Evolutionary conservation across 192 early-diverging fungal species (phyloP).

Genomic region (Jimgerdemannia lactiflua): DNA sequence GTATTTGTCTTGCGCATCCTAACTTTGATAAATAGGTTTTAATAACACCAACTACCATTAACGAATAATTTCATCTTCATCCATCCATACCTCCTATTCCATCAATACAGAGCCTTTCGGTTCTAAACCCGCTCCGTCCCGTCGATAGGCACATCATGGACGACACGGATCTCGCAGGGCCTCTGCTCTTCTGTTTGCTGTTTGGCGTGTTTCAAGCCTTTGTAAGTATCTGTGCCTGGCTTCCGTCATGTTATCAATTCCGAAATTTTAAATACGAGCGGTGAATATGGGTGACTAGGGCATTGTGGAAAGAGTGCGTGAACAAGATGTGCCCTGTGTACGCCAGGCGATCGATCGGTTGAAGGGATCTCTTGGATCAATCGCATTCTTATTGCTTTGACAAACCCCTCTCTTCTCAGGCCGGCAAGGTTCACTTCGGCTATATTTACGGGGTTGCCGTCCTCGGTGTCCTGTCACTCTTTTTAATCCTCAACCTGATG

Average conservation of each 20-base stretch:
- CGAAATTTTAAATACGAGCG: too few species aligned
- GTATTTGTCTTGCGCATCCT: conserved; percentile 18
- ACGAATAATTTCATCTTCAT: too few species aligned
- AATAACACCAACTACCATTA: not conserved
- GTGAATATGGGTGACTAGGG: too few species aligned
- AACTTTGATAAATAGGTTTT: not conserved
- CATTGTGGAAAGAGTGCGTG: too few species aligned
- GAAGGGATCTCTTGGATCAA: too few species aligned
- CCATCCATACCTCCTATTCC: not conserved
- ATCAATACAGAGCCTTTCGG: conserved; percentile 63
- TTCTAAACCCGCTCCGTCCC: conserved; percentile 79
- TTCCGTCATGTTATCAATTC: too few species aligned
- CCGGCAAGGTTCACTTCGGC: conserved; percentile 94
- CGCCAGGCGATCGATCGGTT: too few species aligned
- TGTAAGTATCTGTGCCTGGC: conserved; percentile 29
- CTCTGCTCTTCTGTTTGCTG: conserved; percentile 85
- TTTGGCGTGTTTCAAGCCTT: conserved; percentile 90
- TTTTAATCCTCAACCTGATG: conserved; percentile 94
- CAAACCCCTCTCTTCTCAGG: conserved; percentile 30
- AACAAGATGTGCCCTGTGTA: too few species aligned
- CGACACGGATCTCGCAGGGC: conserved; percentile 95
- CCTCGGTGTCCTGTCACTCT: conserved; percentile 83
- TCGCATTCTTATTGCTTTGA: not conserved
- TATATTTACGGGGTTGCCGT: conserved; percentile 97
- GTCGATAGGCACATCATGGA: conserved; percentile 87